Evolutionary conservation across 1,139 yeast species (phyloP), one percentile per base, ranked within the genome.

Genomic region (Nakaseomyces kungkrabaensis): DNA sequence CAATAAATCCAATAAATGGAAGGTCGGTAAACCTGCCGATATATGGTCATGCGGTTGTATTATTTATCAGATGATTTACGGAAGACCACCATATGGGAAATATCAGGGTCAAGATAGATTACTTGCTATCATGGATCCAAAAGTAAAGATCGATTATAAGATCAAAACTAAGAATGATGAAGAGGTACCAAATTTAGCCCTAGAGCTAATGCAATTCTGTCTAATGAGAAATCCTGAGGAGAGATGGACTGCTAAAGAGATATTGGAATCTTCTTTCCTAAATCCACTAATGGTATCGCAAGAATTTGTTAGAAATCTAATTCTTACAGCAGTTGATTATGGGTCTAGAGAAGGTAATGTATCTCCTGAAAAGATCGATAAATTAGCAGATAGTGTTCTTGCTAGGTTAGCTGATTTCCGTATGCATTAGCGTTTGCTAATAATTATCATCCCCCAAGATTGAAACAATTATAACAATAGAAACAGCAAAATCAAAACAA

Each of bases 41-140:
- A 82, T 94, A 10, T 92, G 98, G 98, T 89, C 97, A 24, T 85
- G 96, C 69, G 99, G 98, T 0, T 89, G 98, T 66, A 92, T 92
- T 5, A 74, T 92, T 4, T 92, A 90, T 68, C 97, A 92, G 68
- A 88, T 94, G 96, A 78, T 90, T 3, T 92, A 92, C 62, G 97
- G 97, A 0, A 77, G 76, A 55, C 94, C 97, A 1, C 98, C 98
- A 1, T 90, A 88, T 70, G 96, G 89, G 0, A 75, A 76, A 1
- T 87, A 79, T 59, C 78, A 82, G 34, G 95, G 95, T 1, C 81
- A 85, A 51, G 89, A 86, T 61, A 72, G 96, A 55, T 73, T 88
- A 45, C 72, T 84, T 66, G 96, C 96, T 1, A 90, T 89, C 38
- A 85, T 86, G 77, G 85, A 86, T 61, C 95, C 95, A 0, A 82